Conservation (phyloP, 805 yeast species). For the Isabelozyma gotoi region DNA sequence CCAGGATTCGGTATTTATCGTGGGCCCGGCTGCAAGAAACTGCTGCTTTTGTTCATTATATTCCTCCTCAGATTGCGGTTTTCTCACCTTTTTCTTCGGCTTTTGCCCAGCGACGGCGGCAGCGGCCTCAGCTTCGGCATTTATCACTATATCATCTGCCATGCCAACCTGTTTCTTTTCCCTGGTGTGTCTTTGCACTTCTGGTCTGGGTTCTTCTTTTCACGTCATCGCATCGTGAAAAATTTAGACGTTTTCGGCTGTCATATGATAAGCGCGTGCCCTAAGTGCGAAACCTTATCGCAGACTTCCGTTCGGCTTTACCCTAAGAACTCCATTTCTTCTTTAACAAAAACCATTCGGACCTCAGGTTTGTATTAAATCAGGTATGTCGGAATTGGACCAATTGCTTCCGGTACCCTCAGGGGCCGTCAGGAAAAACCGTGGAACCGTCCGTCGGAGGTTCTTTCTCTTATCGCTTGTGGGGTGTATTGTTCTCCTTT, state of each 20-base stretch:
- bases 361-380: neutral
- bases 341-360: too few species aligned
- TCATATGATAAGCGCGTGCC: neutral
- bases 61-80: constrained; percentile 70
- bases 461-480: neutral
- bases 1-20: constrained; percentile 47
- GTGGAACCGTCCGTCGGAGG: neutral
- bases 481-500: neutral
- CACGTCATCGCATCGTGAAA: neutral
- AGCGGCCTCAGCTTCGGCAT: neutral
- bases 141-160: neutral
- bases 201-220: neutral
- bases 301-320: too few species aligned
- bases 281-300: neutral
- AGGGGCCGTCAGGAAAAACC: neutral
- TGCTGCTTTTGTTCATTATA: constrained; percentile 50
- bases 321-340: too few species aligned
- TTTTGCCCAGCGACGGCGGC: neutral
- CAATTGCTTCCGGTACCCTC: neutral
- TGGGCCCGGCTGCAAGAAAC: constrained; percentile 59
- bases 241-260: neutral
- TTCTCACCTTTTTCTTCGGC: constrained; percentile 44
- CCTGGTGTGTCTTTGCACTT: neutral
- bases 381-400: neutral
- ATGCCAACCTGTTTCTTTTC: neutral